Percentiles rank a stretch among this genome's conserved stretches.
These are phyloP conservation scores for Penicillium freii DNA, from an alignment of 2,329 filamentous ascomycete species.

Conservation along the genomic window DNA sequence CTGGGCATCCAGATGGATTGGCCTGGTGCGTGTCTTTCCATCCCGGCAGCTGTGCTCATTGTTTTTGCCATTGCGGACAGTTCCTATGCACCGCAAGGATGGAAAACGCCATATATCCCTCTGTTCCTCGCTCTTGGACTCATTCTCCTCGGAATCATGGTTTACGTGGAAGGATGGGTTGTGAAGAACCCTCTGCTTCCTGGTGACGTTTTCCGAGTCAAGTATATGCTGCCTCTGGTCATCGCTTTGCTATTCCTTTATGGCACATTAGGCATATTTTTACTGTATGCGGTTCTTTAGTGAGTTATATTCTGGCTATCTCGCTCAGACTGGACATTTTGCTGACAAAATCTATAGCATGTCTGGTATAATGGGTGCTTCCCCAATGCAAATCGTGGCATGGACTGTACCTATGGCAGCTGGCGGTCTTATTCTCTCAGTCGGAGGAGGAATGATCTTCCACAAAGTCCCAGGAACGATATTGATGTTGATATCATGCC, in stretches of 20 bases:
- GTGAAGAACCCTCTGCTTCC: slow-evolving; percentile 68
- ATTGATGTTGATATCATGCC: slow-evolving; percentile 60
- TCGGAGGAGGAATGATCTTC: slow-evolving; percentile 63
- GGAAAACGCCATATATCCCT: slow-evolving; percentile 71
- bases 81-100: slow-evolving; percentile 65
- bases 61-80: slow-evolving; percentile 75
- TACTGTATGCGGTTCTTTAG: slow-evolving; percentile 70
- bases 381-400: slow-evolving; percentile 62
- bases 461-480: slow-evolving; percentile 64
- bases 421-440: slow-evolving; percentile 65
- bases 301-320: slow-evolving; percentile 38
- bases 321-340: no score
- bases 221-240: slow-evolving; percentile 65
- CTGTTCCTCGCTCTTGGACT: slow-evolving; percentile 63
- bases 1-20: slow-evolving; percentile 65
- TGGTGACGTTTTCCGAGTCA: slow-evolving; percentile 65
- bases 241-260: slow-evolving; percentile 64
- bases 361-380: slow-evolving; percentile 58
- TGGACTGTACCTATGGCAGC: slow-evolving; percentile 68
- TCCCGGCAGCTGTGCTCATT: slow-evolving; percentile 65
- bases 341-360: slow-evolving; percentile 48
- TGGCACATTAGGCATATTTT: slow-evolving; percentile 65
- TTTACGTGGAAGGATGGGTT: slow-evolving; percentile 72
- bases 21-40: slow-evolving; percentile 59
- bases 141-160: slow-evolving; percentile 57